Evolutionary conservation across 371 early-diverging fungal species (phyloP), one percentile per base, ranked within the genome.

Genomic region (Circinella umbellata): DNA sequence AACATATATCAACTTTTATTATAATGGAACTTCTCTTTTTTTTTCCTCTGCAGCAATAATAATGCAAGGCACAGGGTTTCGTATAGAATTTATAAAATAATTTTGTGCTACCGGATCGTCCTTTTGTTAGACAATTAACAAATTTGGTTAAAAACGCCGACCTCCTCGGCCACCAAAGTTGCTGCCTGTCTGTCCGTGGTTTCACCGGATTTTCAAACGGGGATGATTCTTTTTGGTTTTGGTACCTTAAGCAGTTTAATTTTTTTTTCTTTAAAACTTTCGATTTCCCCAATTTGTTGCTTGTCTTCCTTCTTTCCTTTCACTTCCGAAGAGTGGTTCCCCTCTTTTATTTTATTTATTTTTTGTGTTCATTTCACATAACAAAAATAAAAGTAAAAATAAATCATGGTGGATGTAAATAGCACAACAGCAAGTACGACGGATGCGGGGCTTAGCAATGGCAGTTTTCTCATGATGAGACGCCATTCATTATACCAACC

Each of bases 401-500:
- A 62, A 35, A 27, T 2, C 27, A 64, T 64, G 37, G 34, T 64
- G 65, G 65, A 53, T 53, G 65, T 64, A 51, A 64, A 49, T 49
- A 53, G 53, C 27, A 48, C 37, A 20, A 64, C 65, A 51, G 18
- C 34, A 7, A 49, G 1, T 47, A 47, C 47, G 8, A 51, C 51
- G 14, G 65, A 49, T 38, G 51, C 51, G 14, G 53, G 53, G 53
- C 53, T 64, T 14, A 64, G 65, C 51, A 46, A n/a, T 14, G 48
- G 64, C 27, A 48, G 34, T n/a, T 18, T 53, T 18, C 36, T 64
- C 20, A 27, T 64, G 53, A 51, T 64, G 65, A 34, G 65, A 18
- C 65, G 65, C 48, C 65, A 64, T 53, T 64, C 65, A 9, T 49
- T 64, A 10, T 53, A 64, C 27, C 65, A 48, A 14, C 65, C 65